Conservation (phyloP, 2,329 filamentous ascomycete genomes). For the Juglanconis oblonga region DNA sequence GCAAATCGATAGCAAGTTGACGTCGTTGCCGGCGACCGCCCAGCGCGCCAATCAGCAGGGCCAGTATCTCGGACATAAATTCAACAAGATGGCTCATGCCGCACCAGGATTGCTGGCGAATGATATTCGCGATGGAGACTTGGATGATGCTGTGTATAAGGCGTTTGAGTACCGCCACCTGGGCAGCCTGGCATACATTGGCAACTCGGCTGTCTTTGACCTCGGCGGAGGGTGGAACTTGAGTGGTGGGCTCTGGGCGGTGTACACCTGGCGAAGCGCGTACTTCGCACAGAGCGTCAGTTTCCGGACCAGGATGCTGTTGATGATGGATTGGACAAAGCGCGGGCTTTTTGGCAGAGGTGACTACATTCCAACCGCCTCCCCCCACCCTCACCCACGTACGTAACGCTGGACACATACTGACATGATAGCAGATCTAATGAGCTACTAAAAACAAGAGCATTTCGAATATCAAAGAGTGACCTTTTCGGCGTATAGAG, state of each 20-base stretch:
- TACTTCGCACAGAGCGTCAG: conserved; percentile 99
- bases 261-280: conserved; percentile 93
- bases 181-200: conserved; percentile 89
- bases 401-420: neutral
- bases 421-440: conserved; percentile 28
- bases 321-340: conserved; percentile 99
- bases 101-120: conserved; percentile 75
- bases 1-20: conserved; percentile 93
- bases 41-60: conserved; percentile 97
- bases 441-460: conserved; percentile 30
- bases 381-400: too few relatives aligned
- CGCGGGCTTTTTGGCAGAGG: conserved; percentile 91
- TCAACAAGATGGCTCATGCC: conserved; percentile 83
- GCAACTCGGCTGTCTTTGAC: conserved; percentile 95
- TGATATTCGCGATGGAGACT: conserved; percentile 79
- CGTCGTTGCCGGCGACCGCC: conserved; percentile 89
- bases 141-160: conserved; percentile 90
- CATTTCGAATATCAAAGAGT: neutral
- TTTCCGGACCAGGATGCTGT: conserved; percentile 77
- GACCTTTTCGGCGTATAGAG: neutral
- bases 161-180: conserved; percentile 93
- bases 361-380: conserved; percentile 44
- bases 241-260: conserved; percentile 81
- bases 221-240: conserved; percentile 73
- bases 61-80: conserved; percentile 85